phyloP scores from a whole-genome alignment of 2,329 filamentous ascomycete species.

The Chrysosphaeria jannelii region DNA sequence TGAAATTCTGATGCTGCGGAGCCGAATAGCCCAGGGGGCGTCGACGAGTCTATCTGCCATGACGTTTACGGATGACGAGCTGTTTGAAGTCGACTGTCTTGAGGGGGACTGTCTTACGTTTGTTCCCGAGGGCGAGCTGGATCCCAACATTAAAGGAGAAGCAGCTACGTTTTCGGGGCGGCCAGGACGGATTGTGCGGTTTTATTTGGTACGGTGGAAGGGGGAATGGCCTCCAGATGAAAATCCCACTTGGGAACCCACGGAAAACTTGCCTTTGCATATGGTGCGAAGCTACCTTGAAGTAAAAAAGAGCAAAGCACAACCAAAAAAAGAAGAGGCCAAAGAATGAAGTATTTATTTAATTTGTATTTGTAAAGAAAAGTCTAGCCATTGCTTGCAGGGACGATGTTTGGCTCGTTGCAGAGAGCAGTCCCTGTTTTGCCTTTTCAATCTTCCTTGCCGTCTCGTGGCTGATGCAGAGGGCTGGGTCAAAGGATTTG shows the following conservation, averaged over 20 bases:
- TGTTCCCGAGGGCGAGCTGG: too few species aligned
- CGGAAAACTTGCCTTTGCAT: conserved; percentile 14
- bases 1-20: too few species aligned
- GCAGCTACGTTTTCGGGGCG: too few species aligned
- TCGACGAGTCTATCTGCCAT: too few species aligned
- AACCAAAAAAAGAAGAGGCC: too few species aligned
- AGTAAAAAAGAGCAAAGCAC: conserved; percentile 5
- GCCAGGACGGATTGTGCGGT: conserved; percentile 8
- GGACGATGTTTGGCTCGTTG: too few species aligned
- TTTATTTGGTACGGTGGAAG: conserved; percentile 23
- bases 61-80: conserved; percentile 7
- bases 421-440: too few species aligned
- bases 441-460: conserved; percentile 19
- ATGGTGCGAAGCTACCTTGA: conserved; percentile 15
- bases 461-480: conserved; percentile 42
- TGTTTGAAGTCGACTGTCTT: conserved; percentile 5
- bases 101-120: conserved; percentile 14
- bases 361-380: too few species aligned
- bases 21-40: too few species aligned
- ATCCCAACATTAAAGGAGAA: too few species aligned
- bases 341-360: too few species aligned
- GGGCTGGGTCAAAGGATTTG: conserved; percentile 37
- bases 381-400: too few species aligned
- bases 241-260: conserved; percentile 27
- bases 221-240: conserved; percentile 24